Conservation (phyloP, 768 basidiomycete genomes). For the Hebeloma cylindrosporum region DNA sequence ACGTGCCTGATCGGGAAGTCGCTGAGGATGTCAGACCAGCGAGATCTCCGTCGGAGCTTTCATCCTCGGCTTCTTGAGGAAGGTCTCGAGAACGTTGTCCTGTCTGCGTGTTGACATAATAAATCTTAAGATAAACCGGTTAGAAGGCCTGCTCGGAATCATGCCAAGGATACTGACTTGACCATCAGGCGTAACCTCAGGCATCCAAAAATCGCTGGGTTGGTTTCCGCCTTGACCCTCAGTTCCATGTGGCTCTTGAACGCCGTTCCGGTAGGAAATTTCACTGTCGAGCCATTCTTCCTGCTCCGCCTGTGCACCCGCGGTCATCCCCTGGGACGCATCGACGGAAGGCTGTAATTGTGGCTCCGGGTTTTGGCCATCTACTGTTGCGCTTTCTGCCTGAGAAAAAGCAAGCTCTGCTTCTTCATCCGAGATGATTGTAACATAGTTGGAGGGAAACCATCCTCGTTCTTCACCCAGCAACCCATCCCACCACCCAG, state of each 20-base stretch:
- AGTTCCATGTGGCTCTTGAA: conserved; percentile 11
- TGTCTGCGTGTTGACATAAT: conserved; percentile 90
- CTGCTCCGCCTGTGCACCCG: conserved; percentile 42
- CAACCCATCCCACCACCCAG: conserved; percentile 98
- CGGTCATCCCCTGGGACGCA: conserved; percentile 49
- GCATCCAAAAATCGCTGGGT: conserved; percentile 88
- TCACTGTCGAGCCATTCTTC: conserved; percentile 64
- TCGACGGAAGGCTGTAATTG: conserved; percentile 39
- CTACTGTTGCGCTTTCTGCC: conserved; percentile 44
- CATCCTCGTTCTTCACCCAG: conserved; percentile 88
- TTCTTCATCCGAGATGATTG: conserved; percentile 74
- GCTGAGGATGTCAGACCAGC: conserved; percentile 58
- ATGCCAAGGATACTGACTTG: conserved; percentile 56
- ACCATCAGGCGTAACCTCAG: conserved; percentile 76
- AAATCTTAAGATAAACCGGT: conserved; percentile 60
- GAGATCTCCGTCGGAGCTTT: conserved; percentile 61
- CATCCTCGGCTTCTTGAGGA: conserved; percentile 71
- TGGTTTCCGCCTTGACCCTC: conserved; percentile 33
- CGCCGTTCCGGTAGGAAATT: conserved; percentile 33
- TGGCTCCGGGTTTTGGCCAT: conserved; percentile 23
- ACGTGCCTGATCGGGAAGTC: conserved; percentile 55
- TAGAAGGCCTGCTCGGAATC: conserved; percentile 2
- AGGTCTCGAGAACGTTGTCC: conserved; percentile 81
- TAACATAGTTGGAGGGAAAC: conserved; percentile 97
- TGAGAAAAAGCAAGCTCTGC: conserved; percentile 65